phyloP scores from a whole-genome alignment of 129 eudicot species.

The Flaveria brownii region DNA sequence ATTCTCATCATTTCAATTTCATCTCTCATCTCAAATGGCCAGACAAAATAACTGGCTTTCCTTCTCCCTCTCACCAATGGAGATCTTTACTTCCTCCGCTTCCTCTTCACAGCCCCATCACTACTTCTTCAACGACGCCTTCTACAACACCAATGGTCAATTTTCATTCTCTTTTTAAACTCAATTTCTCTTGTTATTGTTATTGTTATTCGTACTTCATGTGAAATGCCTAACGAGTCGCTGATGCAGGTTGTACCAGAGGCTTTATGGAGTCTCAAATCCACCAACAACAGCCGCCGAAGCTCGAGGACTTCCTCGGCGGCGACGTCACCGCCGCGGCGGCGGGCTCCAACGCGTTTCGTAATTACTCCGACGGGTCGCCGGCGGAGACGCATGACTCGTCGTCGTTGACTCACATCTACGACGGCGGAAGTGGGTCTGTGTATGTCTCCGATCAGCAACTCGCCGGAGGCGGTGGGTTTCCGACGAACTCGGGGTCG shows the following conservation, averaged over 20 bases:
- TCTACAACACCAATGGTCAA: slow-evolving; percentile 58
- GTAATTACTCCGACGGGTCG: slow-evolving; percentile 39
- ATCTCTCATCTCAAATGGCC: slow-evolving; percentile 46
- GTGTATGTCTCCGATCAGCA: slow-evolving; percentile 57
- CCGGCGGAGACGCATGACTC: slow-evolving; percentile 82
- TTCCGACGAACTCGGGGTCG: slow-evolving; percentile 88
- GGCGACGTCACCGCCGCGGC: slow-evolving; percentile 35
- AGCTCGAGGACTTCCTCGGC: slow-evolving; percentile 86
- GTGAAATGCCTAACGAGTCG: background rate
- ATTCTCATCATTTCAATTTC: background rate
- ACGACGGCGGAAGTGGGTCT: slow-evolving; percentile 51
- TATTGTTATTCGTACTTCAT: background rate
- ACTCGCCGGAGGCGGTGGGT: slow-evolving; percentile 43
- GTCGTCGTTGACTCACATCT: slow-evolving; percentile 78
- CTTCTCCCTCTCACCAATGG: slow-evolving; percentile 68
- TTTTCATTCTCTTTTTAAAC: background rate
- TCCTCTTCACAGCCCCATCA: slow-evolving; percentile 45
- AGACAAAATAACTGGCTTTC: slow-evolving; percentile 68
- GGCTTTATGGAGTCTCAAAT: slow-evolving; percentile 49
- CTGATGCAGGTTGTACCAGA: slow-evolving; percentile 44
- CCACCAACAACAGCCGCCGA: slow-evolving; percentile 62
- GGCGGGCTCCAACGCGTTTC: slow-evolving; percentile 32
- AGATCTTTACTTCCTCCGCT: slow-evolving; percentile 46
- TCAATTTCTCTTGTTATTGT: background rate
- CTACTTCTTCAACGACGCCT: slow-evolving; percentile 64